Evolutionary conservation across 1,284 basidiomycete species (phyloP), one percentile per base, ranked within the genome.

Genomic region (Kwoniella shivajii): DNA sequence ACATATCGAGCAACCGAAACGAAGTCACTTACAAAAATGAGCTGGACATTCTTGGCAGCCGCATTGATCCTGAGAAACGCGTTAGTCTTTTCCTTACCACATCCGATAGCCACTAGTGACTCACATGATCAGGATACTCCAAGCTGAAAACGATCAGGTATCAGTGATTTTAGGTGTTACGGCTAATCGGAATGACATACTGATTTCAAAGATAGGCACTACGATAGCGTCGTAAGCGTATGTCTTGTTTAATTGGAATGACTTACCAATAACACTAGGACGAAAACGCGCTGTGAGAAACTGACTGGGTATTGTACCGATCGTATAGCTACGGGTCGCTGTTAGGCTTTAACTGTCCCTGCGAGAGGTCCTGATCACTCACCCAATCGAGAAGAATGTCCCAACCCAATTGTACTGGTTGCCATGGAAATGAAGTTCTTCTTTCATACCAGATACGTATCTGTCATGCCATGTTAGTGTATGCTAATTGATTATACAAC

Each of bases 381-480:
- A 55, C 46, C 53, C 53, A 14, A 43, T 43, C 16, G 53, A 55
- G 38, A 55, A 55, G 14, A 24, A 27, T 13, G 36, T 55, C 2
- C 38, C 38, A 11, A 55, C 46, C 44, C 24, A 38, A 30, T 48
- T 55, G 36, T 48, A 49, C 14, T 55, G 20, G 24, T 38, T 55
- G n/a, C 53, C 53, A 5, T 48, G 20, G 18, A 55, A 41, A 5
- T 38, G 22, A 0, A 55, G 27, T 14, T 55, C 53, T 41, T 55
- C 53, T 37, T 55, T 48, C 53, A 55, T 55, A 34, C 53, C 53
- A 4, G 45, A 48, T 2, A 55, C 53, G 27, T 55, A 56, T 26
- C 45, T 49, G 34, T 5, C 37, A 31, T 36, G 26, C 45, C 51
- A 43, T 43, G 27, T 54, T 54, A 39, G 42, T 54, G 36, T 54